phyloP scores from a whole-genome alignment of 345 rosid species.

The Salix caprea region DNA sequence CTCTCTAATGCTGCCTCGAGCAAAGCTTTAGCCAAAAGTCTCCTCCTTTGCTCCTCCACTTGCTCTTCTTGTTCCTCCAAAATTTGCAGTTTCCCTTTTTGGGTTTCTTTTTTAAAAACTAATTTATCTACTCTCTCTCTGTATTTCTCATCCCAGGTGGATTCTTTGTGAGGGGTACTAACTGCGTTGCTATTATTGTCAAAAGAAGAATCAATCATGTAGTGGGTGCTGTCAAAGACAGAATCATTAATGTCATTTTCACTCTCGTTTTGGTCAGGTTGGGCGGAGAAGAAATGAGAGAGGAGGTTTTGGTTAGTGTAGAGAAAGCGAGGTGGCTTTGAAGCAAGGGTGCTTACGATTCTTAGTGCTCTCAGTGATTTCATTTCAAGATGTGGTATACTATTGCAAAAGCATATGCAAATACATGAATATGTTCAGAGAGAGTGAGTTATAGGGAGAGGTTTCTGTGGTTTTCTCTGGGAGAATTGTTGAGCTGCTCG shows the following conservation, averaged over 20 bases:
- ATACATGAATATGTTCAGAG: no score
- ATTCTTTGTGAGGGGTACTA: conserved; percentile 21
- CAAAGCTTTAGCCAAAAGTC: conserved; percentile 65
- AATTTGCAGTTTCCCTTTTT: conserved; percentile 20
- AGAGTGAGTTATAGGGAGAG: no score
- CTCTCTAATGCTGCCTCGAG: conserved; percentile 67
- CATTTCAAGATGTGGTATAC: conserved; percentile 22
- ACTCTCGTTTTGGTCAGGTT: conserved; percentile 40
- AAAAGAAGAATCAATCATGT: conserved; percentile 24
- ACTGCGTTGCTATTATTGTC: neutral
- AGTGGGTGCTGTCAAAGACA: conserved; percentile 60
- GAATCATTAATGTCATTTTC: conserved; percentile 34
- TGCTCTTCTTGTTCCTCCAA: conserved; percentile 43
- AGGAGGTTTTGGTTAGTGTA: conserved; percentile 12
- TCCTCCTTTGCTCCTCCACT: conserved; percentile 43
- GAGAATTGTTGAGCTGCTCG: no score
- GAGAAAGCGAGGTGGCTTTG: conserved; percentile 17
- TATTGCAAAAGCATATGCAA: neutral
- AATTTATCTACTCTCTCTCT: conserved; percentile 51
- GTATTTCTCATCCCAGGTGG: conserved; percentile 63
- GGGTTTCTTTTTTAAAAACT: conserved; percentile 46
- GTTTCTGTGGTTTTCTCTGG: no score
- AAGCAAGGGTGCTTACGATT: conserved; percentile 1
- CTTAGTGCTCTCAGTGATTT: conserved; percentile 45
- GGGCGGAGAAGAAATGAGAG: conserved; percentile 54